These are phyloP conservation scores for Lachancea lanzarotensis DNA, from an alignment of 805 yeast species.

Conservation along the genomic window DNA sequence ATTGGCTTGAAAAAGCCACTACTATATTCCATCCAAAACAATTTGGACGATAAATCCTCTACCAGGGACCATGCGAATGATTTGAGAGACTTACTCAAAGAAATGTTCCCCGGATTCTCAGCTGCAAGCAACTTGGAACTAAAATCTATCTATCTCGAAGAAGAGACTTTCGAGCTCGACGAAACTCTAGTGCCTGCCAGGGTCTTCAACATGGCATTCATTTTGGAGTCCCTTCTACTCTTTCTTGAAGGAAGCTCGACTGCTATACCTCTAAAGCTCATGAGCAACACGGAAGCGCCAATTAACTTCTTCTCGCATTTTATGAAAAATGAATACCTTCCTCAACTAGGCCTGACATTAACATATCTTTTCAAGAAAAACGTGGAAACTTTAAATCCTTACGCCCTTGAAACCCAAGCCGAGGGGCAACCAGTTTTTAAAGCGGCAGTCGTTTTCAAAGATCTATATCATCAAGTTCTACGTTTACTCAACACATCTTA, in stretches of 20 bases:
- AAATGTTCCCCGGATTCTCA: conserved; percentile 65
- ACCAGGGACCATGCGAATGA: conserved; percentile 35
- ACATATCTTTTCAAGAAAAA: conserved; percentile 45
- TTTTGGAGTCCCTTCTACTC: conserved; percentile 64
- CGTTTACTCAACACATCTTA: conserved; percentile 33
- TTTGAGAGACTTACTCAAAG: conserved; percentile 43
- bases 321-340: conserved; percentile 58
- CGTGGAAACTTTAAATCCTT: conserved; percentile 36
- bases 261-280: conserved; percentile 30
- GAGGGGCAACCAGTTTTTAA: conserved; percentile 29
- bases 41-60: conserved; percentile 20
- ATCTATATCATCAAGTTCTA: conserved; percentile 21
- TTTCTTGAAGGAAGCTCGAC: conserved; percentile 56
- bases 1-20: conserved; percentile 5
- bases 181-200: conserved; percentile 63
- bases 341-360: conserved; percentile 55
- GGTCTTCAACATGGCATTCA: conserved; percentile 71
- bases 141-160: conserved; percentile 48
- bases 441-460: conserved; percentile 26
- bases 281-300: conserved; percentile 27
- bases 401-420: conserved; percentile 31
- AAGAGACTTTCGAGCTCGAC: conserved; percentile 51
- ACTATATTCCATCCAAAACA: conserved; percentile 24
- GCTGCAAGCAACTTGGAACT: conserved; percentile 32
- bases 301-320: conserved; percentile 51